Percentiles rank a stretch among this genome's conserved stretches.
phyloP scores from a whole-genome alignment of 257 asterid genomes.

The Lycium ferocissimum region DNA sequence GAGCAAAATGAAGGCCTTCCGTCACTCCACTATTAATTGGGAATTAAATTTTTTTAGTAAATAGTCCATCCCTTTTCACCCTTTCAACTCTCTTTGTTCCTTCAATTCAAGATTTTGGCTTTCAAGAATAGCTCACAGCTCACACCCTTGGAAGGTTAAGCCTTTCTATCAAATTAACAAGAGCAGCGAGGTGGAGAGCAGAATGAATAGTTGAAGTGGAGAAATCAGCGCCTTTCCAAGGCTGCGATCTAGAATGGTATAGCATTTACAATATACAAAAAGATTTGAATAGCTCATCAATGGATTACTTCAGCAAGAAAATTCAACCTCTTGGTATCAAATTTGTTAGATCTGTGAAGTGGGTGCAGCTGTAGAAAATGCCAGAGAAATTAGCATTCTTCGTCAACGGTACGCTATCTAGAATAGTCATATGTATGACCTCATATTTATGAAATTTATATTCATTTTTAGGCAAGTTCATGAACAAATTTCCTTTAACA shows the following conservation, averaged over 20 bases:
- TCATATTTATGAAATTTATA: background rate
- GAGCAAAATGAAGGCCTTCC: too few relatives aligned
- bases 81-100: too few relatives aligned
- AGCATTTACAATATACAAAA: background rate
- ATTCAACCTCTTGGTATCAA: too few relatives aligned
- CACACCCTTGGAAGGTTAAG: too few relatives aligned
- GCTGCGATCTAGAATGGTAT: background rate
- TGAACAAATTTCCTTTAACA: background rate
- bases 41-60: too few relatives aligned
- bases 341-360: background rate
- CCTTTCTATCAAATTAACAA: background rate
- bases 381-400: background rate
- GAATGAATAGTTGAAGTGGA: background rate
- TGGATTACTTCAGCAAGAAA: background rate
- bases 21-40: too few relatives aligned
- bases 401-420: background rate
- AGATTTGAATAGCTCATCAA: background rate
- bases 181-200: background rate
- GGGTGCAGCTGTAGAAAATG: background rate
- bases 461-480: background rate
- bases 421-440: background rate
- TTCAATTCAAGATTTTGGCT: too few relatives aligned
- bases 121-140: background rate
- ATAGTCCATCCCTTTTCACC: too few relatives aligned
- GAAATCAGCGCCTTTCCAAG: background rate